Percentiles rank a stretch among this genome's conserved stretches.
Conservation (phyloP, 345 rosid genomes). For the Sapria himalayana region DNA sequence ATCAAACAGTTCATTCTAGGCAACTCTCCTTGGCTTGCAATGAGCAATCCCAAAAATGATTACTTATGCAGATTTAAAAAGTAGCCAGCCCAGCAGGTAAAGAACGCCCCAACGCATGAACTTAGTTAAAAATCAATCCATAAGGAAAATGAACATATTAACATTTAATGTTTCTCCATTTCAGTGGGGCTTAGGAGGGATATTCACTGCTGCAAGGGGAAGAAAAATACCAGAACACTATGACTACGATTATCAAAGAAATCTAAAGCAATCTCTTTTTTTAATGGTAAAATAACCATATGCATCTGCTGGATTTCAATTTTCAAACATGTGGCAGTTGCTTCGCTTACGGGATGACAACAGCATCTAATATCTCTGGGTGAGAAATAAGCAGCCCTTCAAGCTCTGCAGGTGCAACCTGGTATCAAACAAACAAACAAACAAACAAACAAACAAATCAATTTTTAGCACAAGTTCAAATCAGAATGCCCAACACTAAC, state of each 20-base stretch:
- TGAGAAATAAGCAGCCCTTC: constrained; percentile 90
- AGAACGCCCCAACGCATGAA: no score
- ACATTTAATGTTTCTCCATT: no score
- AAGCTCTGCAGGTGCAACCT: constrained; percentile 98
- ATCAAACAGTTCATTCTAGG: no score
- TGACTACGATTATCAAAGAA: background rate
- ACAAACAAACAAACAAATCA: background rate
- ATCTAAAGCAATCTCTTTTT: background rate
- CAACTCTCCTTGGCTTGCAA: no score
- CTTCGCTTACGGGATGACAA: constrained; percentile 68
- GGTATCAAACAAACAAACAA: constrained; percentile 4
- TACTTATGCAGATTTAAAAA: no score
- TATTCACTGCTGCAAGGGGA: no score
- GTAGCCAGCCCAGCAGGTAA: no score
- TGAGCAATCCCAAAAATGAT: no score
- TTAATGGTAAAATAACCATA: background rate
- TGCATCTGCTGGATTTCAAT: background rate
- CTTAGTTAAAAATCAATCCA: no score
- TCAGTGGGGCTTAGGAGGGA: no score
- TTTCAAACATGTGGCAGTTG: background rate
- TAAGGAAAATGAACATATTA: no score
- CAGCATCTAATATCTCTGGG: constrained; percentile 66
- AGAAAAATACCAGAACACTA: background rate
- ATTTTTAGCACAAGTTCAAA: background rate
- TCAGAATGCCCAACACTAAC: background rate